Evolutionary conservation across 805 yeast species (phyloP).

Genomic region (Starmerella bacillaris): DNA sequence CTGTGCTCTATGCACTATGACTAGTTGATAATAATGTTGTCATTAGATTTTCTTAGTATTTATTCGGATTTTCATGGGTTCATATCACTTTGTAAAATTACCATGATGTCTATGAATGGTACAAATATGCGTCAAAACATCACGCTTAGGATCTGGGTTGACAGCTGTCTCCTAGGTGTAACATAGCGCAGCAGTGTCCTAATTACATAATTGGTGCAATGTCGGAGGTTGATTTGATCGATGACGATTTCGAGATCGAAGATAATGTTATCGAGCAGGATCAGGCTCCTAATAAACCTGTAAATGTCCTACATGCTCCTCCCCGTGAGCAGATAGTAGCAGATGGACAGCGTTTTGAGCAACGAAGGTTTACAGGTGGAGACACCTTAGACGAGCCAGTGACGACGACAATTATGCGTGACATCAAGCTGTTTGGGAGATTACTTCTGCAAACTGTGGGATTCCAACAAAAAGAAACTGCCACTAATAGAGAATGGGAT

Average conservation of each 20-base stretch:
- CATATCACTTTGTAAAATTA: no score
- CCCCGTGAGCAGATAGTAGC: slow-evolving; percentile 9
- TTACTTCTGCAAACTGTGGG: slow-evolving; percentile 30
- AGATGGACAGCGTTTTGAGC: slow-evolving; percentile 24
- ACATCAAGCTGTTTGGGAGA: slow-evolving; percentile 28
- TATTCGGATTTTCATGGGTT: no score
- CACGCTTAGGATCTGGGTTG: no score
- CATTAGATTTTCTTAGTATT: no score
- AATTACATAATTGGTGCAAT: background rate
- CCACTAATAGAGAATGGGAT: slow-evolving; percentile 21
- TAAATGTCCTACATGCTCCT: slow-evolving; percentile 6
- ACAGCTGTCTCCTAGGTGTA: no score
- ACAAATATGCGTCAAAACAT: no score
- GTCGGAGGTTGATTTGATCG: background rate
- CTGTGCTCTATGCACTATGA: no score
- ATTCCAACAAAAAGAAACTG: slow-evolving; percentile 19
- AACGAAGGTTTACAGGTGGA: slow-evolving; percentile 45
- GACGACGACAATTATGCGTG: slow-evolving; percentile 34
- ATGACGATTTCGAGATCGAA: slow-evolving; percentile 15
- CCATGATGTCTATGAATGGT: no score
- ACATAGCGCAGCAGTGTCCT: no score
- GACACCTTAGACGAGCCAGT: slow-evolving; percentile 62
- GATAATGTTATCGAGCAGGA: slow-evolving; percentile 18
- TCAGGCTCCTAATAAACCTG: slow-evolving; percentile 1
- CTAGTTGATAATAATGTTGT: no score